phyloP scores from a whole-genome alignment of 1,284 basidiomycete genomes.

The Boletus smithii region DNA sequence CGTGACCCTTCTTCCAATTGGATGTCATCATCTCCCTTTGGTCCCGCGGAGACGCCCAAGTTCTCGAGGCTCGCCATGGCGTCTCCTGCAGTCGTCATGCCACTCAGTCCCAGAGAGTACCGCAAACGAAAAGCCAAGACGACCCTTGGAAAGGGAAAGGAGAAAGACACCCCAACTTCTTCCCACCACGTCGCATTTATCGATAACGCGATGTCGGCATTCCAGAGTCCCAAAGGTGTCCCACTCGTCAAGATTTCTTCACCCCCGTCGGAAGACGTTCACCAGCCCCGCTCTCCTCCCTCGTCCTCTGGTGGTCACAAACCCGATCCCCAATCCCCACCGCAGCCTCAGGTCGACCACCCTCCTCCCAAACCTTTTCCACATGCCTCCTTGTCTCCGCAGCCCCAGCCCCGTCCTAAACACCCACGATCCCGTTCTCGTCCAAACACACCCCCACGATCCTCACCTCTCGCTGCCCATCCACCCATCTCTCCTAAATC shows the following conservation, averaged over 20 bases:
- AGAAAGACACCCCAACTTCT: background rate
- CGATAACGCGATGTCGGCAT: constrained; percentile 7
- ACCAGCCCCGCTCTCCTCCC: background rate
- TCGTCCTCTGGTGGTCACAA: background rate
- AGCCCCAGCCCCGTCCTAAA: constrained; percentile 8
- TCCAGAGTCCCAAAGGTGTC: background rate
- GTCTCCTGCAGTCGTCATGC: constrained; percentile 31
- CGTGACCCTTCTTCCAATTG: constrained; percentile 32
- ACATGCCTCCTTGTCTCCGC: constrained; percentile 5
- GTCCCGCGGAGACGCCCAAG: constrained; percentile 26
- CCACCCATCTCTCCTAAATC: constrained; percentile 30
- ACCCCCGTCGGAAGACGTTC: constrained; percentile 5
- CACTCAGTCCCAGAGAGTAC: constrained; percentile 29
- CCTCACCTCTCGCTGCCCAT: constrained; percentile 14
- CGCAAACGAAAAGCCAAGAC: constrained; percentile 22
- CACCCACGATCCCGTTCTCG: constrained; percentile 12
- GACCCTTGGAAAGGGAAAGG: constrained; percentile 7
- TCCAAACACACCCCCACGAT: constrained; percentile 19
- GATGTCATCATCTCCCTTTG: constrained; percentile 34
- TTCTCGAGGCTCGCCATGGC: constrained; percentile 33
- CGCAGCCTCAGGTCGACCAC: constrained; percentile 8
- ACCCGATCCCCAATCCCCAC: constrained; percentile 3
- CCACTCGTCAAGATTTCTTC: constrained; percentile 17
- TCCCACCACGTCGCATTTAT: constrained; percentile 12
- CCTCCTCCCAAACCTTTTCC: constrained; percentile 2